These are phyloP conservation scores for Discostella pseudostelligera DNA, from an alignment of 108 stramenopile genomes.

Conservation along the genomic window DNA sequence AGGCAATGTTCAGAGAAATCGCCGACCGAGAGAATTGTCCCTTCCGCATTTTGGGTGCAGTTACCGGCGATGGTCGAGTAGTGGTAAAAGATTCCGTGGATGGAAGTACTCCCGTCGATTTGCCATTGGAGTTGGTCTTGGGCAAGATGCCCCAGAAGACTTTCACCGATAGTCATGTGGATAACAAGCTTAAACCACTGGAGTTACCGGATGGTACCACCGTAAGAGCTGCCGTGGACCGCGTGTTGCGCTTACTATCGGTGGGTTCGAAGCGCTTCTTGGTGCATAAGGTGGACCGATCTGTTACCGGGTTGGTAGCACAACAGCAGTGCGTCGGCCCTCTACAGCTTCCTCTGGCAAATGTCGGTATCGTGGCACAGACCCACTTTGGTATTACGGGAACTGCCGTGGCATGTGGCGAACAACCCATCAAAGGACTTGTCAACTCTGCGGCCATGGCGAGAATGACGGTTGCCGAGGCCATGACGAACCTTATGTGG, in stretches of 20 bases:
- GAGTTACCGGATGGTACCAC: slow-evolving; percentile 72
- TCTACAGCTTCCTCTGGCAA: slow-evolving; percentile 94
- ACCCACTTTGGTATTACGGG: slow-evolving; percentile 93
- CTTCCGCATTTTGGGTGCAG: slow-evolving; percentile 83
- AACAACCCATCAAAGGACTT: slow-evolving; percentile 97
- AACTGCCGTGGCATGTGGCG: slow-evolving; percentile 95
- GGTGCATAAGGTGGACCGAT: slow-evolving; percentile 98
- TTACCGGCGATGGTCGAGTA: slow-evolving; percentile 91
- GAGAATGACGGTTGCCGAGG: slow-evolving; percentile 95
- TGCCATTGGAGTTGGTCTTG: slow-evolving; percentile 94
- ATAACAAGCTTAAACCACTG: slow-evolving; percentile 62
- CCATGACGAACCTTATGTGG: slow-evolving; percentile 98
- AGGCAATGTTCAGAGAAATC: slow-evolving; percentile 78
- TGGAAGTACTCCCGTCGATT: slow-evolving; percentile 93
- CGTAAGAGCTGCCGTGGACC: slow-evolving; percentile 70
- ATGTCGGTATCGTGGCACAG: slow-evolving; percentile 95
- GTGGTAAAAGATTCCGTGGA: slow-evolving; percentile 89
- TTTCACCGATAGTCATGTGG: slow-evolving; percentile 74
- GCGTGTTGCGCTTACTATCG: slow-evolving; percentile 91
- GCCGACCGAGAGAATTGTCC: slow-evolving; percentile 96
- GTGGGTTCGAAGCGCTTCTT: slow-evolving; percentile 99
- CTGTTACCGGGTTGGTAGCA: slow-evolving; percentile 97
- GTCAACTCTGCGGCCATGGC: slow-evolving; percentile 94
- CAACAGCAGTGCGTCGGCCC: slow-evolving; percentile 99
- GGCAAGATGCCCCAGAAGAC: slow-evolving; percentile 99